Evolutionary conservation across 768 basidiomycete species (phyloP).

Genomic region (Punctularia strigosozonata): DNA sequence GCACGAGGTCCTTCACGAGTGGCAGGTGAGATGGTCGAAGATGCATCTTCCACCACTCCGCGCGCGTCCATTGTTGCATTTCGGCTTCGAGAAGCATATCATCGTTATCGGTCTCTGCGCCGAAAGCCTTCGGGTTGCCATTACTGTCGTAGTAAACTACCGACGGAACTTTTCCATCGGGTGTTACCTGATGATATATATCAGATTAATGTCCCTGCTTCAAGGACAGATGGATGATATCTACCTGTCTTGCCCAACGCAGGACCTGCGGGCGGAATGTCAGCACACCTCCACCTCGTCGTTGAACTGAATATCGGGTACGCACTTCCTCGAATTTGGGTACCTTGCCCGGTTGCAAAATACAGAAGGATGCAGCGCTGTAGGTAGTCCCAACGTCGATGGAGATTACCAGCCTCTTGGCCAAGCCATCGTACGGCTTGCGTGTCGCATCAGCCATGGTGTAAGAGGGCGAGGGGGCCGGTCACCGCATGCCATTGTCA

Average conservation of each 20-base stretch:
- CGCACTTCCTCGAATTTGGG: constrained; percentile 12
- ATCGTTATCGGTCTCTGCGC: constrained; percentile 10
- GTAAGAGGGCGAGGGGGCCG: no score
- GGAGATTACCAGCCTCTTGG: constrained; percentile 4
- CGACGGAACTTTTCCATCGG: constrained; percentile 13
- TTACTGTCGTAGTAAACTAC: constrained; percentile 12
- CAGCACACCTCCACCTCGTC: neutral
- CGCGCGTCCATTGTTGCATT: neutral
- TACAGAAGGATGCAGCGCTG: constrained; percentile 8
- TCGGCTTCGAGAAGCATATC: neutral
- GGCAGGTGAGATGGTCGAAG: constrained; percentile 12
- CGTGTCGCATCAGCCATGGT: neutral
- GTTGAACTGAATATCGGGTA: neutral
- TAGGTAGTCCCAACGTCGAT: constrained; percentile 12
- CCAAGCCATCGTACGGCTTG: neutral
- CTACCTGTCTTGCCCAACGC: constrained; percentile 11
- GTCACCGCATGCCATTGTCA: no score
- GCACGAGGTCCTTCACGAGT: constrained; percentile 9
- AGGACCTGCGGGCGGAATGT: constrained; percentile 4
- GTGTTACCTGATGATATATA: constrained; percentile 5
- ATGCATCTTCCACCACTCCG: constrained; percentile 12
- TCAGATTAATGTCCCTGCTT: neutral
- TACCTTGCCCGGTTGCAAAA: constrained; percentile 8
- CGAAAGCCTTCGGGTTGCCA: constrained; percentile 10
- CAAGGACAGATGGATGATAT: neutral